Evolutionary conservation across 305 asterid genomes (phyloP).

Genomic region (Rubia occidens): DNA sequence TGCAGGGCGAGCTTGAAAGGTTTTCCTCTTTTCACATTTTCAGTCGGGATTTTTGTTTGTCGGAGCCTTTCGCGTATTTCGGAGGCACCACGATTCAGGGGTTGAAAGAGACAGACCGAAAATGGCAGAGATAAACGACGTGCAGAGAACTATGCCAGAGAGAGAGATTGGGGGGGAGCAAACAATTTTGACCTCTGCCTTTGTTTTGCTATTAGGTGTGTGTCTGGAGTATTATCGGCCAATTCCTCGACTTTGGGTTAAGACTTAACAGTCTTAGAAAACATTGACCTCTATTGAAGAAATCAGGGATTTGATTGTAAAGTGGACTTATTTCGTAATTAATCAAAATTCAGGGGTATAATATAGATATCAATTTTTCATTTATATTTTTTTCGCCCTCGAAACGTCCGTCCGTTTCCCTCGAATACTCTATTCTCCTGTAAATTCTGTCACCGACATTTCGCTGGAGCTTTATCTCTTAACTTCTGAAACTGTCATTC

Average conservation of each 20-base stretch:
- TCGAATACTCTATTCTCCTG: no score
- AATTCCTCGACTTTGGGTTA: neutral
- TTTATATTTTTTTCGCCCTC: no score
- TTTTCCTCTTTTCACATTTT: constrained; percentile 30
- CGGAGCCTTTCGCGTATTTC: constrained; percentile 40
- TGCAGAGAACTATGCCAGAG: constrained; percentile 8
- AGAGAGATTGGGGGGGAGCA: neutral
- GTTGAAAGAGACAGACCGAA: constrained; percentile 18
- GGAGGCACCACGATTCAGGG: constrained; percentile 32
- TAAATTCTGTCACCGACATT: no score
- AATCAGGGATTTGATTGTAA: no score
- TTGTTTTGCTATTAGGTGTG: neutral
- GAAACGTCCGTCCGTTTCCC: no score
- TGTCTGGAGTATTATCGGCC: neutral
- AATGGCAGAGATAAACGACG: constrained; percentile 13
- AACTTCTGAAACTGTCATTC: no score
- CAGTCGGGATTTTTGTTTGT: constrained; percentile 54
- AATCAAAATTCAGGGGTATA: no score
- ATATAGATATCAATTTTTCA: no score
- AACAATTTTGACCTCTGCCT: constrained; percentile 13
- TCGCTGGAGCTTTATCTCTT: no score
- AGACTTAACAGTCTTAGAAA: no score
- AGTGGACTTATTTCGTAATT: no score
- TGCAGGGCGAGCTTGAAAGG: neutral
- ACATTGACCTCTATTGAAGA: no score